Evolutionary conservation across 1,284 basidiomycete species (phyloP), one percentile per base, ranked within the genome.

Genomic region (Amylostereum chailletii): DNA sequence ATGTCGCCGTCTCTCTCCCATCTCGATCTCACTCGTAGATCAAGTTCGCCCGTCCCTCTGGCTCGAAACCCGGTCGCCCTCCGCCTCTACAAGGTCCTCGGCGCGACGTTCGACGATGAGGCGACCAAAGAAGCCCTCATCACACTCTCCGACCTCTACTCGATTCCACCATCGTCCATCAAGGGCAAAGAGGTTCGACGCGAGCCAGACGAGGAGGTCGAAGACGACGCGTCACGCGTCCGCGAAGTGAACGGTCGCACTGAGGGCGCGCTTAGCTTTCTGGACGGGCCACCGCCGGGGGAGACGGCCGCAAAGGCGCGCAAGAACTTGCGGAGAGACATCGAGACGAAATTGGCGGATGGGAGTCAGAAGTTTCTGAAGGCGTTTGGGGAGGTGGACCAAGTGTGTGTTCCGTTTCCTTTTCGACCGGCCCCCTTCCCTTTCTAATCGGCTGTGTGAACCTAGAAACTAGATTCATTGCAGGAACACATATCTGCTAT

Each of bases 31-130:
- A 11, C 8, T 7, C 7, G 40, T 8, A 9, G 27, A 26, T 42
- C 40, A 9, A 42, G 10, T 10, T 53, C 52, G 11, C 47, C 53
- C 8, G 50, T 62, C 3, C 57, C 59, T 8, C 58, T 61, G 27
- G 51, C 60, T 0, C 62, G 64, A 46, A 87, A 86, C 58, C 90
- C 91, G 1, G 76, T 94, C 44, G 81, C 86, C 19, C 68, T 89
- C 4, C 77, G 91, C n/a, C 71, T 95, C 19, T 92, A 90, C 68
- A 95, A 95, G 65, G 83, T 95, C 49, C 74, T 95, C 29, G 82
- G 86, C 30, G 85, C 84, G 1, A 90, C 81, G 50, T 94, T 90
- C 56, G 85, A 93, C 46, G 91, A 94, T 61, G 74, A 81, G 8
- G 77, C 81, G 1, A 91, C 88, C 0, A 72, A 76, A 37, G 86